Conservation (phyloP, 352 stramenopile genomes). For the Pythium sukuiense region DNA sequence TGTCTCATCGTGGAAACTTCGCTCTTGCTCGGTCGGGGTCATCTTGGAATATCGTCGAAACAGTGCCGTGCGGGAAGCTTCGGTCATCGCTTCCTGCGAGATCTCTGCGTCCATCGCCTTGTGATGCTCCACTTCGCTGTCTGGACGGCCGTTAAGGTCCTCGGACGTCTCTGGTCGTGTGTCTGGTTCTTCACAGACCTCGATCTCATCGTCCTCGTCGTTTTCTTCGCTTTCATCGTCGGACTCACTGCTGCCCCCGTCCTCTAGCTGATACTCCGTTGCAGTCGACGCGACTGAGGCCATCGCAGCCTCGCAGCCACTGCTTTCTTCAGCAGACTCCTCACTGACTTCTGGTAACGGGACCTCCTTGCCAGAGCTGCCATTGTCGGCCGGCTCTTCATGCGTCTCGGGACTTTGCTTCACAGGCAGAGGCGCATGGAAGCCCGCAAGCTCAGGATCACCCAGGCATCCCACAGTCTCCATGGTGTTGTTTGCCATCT, state of each 20-base stretch:
- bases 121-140: conserved; percentile 26
- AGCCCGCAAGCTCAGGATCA: background rate
- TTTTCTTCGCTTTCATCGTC: conserved; percentile 5
- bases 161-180: conserved; percentile 4
- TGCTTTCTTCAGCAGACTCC: background rate
- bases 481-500: conserved; percentile 18
- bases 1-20: conserved; percentile 23
- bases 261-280: background rate
- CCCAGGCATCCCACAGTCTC: conserved; percentile 3
- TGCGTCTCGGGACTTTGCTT: background rate
- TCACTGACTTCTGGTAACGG: background rate
- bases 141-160: background rate
- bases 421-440: background rate
- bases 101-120: background rate
- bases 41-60: conserved; percentile 28
- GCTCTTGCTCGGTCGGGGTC: conserved; percentile 19
- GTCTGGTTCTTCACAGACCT: conserved; percentile 4
- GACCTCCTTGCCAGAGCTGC: background rate
- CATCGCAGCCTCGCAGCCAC: background rate
- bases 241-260: background rate
- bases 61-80: conserved; percentile 19
- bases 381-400: background rate
- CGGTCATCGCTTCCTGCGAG: conserved; percentile 6
- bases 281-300: background rate
- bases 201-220: conserved; percentile 7